Evolutionary conservation across 352 stramenopile genomes (phyloP), one percentile per base, ranked within the genome.

Genomic region (Phytophthora pseudosyringae): DNA sequence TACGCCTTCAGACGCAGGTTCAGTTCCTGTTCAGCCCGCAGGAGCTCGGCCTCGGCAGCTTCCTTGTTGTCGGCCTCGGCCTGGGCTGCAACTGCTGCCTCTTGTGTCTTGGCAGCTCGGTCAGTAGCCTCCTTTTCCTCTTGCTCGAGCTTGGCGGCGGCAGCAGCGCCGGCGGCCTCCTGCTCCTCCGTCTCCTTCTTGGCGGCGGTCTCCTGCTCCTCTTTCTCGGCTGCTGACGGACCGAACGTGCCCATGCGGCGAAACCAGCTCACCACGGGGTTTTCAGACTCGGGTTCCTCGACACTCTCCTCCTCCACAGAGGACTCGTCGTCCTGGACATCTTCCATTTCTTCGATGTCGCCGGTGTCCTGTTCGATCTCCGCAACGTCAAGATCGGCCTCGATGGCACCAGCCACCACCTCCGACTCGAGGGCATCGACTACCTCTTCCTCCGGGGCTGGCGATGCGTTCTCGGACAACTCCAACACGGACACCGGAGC

Each of bases 211-310:
- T 65, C 41, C 18, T 59, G 48, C 32, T 62, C 59, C 16, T 73
- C 56, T 8, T 63, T 64, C 31, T 68, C 69, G 18, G 15, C 21
- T 21, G 41, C 35, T 44, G 54, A 65, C 25, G 39, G 29, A n/a
- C 65, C 54, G 31, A 75, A 72, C 3, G 65, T 67, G 51, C 66
- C 55, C 29, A 78, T 60, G 39, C 69, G 64, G 31, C 65, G 69
- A 64, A 78, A 69, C 70, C 65, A 78, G 26, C 48, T 66, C 55
- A 75, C 31, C 13, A 75, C 55, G 6, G 44, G 47, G 48, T 72
- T 68, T 50, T 78, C 63, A 54, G 45, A 33, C 43, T 68, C 71
- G 25, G 33, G 5, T 71, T 56, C 63, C 61, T 65, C 35, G n/a
- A 61, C 36, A 41, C 38, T 48, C 18, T 50, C 36, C 55, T 63